Conservation (phyloP, 805 yeast species). For the Ogataea polymorpha region DNA sequence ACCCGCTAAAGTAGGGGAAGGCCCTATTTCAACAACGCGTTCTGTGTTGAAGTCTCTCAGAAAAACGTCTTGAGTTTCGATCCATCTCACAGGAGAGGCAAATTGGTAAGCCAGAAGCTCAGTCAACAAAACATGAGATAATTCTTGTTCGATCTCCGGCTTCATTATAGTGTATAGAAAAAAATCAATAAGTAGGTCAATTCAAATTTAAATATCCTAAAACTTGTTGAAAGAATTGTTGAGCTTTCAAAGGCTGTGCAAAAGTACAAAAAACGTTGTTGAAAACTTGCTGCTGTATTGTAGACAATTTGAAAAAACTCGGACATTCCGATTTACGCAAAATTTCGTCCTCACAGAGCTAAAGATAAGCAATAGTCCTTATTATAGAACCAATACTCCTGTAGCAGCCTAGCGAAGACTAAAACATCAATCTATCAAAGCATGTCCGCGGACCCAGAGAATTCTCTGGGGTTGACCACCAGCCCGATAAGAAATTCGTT, state of each 20-base stretch:
- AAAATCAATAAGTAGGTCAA: too few relatives aligned
- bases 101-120: constrained; percentile 98
- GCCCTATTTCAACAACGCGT: constrained; percentile 97
- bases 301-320: too few relatives aligned
- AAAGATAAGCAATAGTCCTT: too few relatives aligned
- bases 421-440: not conserved
- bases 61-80: constrained; percentile 98
- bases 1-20: constrained; percentile 97
- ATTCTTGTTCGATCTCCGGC: constrained; percentile 96
- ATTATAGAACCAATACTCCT: too few relatives aligned
- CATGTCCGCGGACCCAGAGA: not conserved
- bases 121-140: constrained; percentile 89
- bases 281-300: not conserved
- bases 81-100: constrained; percentile 99
- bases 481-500: constrained; percentile 27
- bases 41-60: constrained; percentile 92
- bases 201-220: not conserved
- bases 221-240: constrained; percentile 12
- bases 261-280: not conserved
- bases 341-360: too few relatives aligned
- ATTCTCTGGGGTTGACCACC: not conserved
- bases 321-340: too few relatives aligned
- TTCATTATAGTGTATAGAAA: constrained; percentile 43
- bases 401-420: not conserved
- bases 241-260: constrained; percentile 3